Evolutionary conservation across 768 basidiomycete species (phyloP), one percentile per base, ranked within the genome.

Genomic region (Neoboletus magnificus): DNA sequence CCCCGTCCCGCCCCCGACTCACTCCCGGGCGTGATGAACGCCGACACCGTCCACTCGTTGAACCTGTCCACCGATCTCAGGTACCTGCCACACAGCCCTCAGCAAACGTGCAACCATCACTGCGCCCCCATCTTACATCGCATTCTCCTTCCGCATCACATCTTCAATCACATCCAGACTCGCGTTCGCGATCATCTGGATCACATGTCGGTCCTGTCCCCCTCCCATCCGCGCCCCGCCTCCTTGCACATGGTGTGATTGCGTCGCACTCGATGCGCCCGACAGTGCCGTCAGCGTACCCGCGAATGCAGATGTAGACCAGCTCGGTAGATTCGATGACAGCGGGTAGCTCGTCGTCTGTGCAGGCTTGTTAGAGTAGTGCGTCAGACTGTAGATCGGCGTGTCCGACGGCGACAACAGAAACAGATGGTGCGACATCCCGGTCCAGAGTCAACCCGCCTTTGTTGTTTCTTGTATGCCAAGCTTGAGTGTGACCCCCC

Each of bases 151-250:
- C 61, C 87, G 80, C 84, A 91, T 91, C 44, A 89, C 82, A 66
- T 99, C 97, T 66, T 99, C 97, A 56, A 99, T 84, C 64, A 87
- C 85, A 74, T 99, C 97, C 71, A 99, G 75, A 65, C 91, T 93
- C 48, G 93, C 93, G 71, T 98, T 96, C 22, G 95, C 96, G 66
- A 98, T 93, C 91, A 99, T 97, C 77, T 98, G 96, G 65, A 95
- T 91, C 56, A 99, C 92, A 81, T 97, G 93, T 50, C 91, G 79
- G 67, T 92, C 89, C 73, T 88, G 88, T 15, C 88, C 91, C 6
- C 89, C 87, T 12, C 88, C 91, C 71, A 89, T 83, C 62, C 82
- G 77, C 33, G 82, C 81, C 12, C 76, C 77, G 18, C 83, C 85
- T n/a, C 86, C 82, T 41, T 82, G 77, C 20, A 81, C 78, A 58